Evolutionary conservation across 2,329 filamentous ascomycete genomes (phyloP).

Genomic region (Onygena corvina): DNA sequence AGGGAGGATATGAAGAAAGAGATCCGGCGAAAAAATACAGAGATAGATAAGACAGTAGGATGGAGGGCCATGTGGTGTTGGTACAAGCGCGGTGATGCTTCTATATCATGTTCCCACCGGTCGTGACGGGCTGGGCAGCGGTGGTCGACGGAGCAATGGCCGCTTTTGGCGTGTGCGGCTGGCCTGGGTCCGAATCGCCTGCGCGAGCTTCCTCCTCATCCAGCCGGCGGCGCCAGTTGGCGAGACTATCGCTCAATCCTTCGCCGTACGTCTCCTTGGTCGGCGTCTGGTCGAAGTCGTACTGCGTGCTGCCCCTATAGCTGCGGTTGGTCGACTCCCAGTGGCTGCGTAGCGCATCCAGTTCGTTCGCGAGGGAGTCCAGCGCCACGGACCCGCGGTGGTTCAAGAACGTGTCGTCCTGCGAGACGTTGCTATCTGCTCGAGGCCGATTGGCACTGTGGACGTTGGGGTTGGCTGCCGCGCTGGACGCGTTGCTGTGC

Average conservation of each 20-base stretch:
- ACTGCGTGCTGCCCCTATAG: conserved; percentile 78
- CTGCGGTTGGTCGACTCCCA: conserved; percentile 96
- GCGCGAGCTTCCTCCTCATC: conserved; percentile 44
- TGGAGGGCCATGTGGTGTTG: conserved; percentile 4
- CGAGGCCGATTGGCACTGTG: conserved; percentile 24
- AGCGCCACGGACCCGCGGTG: conserved; percentile 55
- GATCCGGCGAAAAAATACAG: conserved; percentile 1
- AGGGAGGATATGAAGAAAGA: conserved; percentile 2
- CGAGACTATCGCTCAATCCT: conserved; percentile 56
- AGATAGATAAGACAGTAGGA: conserved; percentile 5
- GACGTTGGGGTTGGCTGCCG: conserved; percentile 26
- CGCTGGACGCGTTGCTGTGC: conserved; percentile 45
- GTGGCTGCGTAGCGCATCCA: conserved; percentile 77
- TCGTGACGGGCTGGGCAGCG: not conserved
- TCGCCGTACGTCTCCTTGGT: conserved; percentile 34
- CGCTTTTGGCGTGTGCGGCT: not conserved
- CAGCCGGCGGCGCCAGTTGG: conserved; percentile 68
- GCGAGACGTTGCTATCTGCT: conserved; percentile 32
- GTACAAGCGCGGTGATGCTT: not conserved
- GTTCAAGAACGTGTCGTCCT: conserved; percentile 36
- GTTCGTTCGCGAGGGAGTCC: conserved; percentile 80
- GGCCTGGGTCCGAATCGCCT: conserved; percentile 16
- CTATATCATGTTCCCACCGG: conserved; percentile 9
- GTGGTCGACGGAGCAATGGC: conserved; percentile 3
- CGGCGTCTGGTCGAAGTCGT: conserved; percentile 63